Conservation (phyloP, 148 eudicot species). For the Fagopyrum esculentum region DNA sequence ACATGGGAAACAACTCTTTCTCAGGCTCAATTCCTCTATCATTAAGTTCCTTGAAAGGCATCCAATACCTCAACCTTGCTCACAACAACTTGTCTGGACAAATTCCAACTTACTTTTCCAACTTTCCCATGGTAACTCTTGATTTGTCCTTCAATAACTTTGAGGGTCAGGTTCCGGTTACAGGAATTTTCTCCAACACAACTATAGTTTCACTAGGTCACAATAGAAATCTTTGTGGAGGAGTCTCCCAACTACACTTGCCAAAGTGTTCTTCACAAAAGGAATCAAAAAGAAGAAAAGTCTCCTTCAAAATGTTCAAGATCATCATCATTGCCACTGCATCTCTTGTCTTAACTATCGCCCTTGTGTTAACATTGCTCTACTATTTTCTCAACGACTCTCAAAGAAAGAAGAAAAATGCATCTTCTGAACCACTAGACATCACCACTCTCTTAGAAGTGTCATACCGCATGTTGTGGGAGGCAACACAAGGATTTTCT, state of each 20-base stretch:
- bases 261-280: constrained; percentile 20
- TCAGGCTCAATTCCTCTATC: constrained; percentile 28
- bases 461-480: constrained; percentile 18
- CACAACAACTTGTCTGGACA: constrained; percentile 32
- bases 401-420: too few relatives aligned
- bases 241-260: constrained; percentile 21
- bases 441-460: constrained; percentile 10
- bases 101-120: constrained; percentile 22
- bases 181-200: constrained; percentile 29
- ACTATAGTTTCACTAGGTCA: constrained; percentile 22
- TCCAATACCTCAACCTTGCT: constrained; percentile 28
- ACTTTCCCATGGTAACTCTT: constrained; percentile 12
- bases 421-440: too few relatives aligned
- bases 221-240: constrained; percentile 38
- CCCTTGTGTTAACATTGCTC: too few relatives aligned
- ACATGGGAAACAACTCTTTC: constrained; percentile 18
- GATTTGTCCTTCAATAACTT: constrained; percentile 28
- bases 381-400: too few relatives aligned
- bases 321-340: too few relatives aligned
- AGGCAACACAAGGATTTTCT: constrained; percentile 28
- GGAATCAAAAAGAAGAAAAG: constrained; percentile 1
- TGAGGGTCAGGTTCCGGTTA: constrained; percentile 34
- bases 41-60: constrained; percentile 18
- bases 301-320: too few relatives aligned
- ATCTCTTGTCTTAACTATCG: too few relatives aligned